Base-by-base conservation (phyloP, 2,329 filamentous ascomycete species). In the Zopfia rhizophila region DNA sequence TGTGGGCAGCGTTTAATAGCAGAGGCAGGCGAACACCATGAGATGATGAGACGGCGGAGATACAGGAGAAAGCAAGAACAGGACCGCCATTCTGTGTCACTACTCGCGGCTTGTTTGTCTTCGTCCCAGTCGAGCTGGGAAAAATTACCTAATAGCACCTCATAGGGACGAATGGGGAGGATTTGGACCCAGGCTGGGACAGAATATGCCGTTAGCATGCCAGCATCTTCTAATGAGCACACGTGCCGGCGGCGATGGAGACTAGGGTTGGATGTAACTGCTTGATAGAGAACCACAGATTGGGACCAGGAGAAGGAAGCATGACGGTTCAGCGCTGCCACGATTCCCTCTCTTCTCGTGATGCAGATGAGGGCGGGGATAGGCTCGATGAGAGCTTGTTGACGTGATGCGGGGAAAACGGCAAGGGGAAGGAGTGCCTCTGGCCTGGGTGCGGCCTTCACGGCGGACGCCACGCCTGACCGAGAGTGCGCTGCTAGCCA, bases 131-230 rank as follows among this genome's bases (percentile, higher is more conserved):
- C 55, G 55, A 49, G 54, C 57, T 61, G 52, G 57, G 53, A 52
- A 55, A 40, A 61, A 62, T 70, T 70, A 70, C 61, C 56, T 70
- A 70, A 70, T 70, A 62, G 64, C 55, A 62, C 47, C 35, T 31
- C 25, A 38, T 39, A 39, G 49, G 55, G 49, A 61, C 65, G 61
- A 69, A 69, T 39, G 38, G 49, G 55, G 49, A 61, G 65, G 61
- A 69, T 68, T 69, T 56, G 63, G 50, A 61, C 38, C 5, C 6
- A 32, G 30, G 35, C 41, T 30, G 33, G 41, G 28, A 27, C 37
- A 38, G 19, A 43, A 32, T 35, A 38, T 58, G 58, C 60, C 53
- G 55, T 59, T 62, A 60, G 60, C 56, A 64, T 51, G 56, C 54
- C 57, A 58, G 45, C 52, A 41, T 48, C 11, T 48, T 32, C 45